Evolutionary conservation across 495 filamentous ascomycete species (phyloP).

Genomic region (Pyrenula massariospora): DNA sequence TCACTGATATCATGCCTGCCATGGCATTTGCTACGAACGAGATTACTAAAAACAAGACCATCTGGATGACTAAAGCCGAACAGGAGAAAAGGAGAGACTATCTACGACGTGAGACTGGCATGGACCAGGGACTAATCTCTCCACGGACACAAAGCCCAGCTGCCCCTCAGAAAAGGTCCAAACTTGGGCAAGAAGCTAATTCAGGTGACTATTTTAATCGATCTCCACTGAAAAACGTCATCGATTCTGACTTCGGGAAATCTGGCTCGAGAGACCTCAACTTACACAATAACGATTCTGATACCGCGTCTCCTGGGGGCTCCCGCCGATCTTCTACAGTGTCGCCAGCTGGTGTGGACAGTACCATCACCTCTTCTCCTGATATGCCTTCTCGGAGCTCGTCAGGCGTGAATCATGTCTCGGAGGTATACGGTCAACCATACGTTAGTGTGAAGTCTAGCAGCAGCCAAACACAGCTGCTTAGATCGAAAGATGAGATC

Average conservation of each 20-base stretch:
- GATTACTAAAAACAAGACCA: slow-evolving; percentile 57
- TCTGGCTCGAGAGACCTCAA: background rate
- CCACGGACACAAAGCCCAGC: slow-evolving; percentile 27
- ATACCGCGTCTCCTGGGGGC: background rate
- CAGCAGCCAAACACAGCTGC: background rate
- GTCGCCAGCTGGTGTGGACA: slow-evolving; percentile 9
- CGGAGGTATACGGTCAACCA: background rate
- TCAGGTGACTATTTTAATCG: background rate
- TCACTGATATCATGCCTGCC: slow-evolving; percentile 70
- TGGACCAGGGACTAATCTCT: slow-evolving; percentile 17
- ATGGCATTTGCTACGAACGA: slow-evolving; percentile 76
- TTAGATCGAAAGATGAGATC: background rate
- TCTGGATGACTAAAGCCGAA: slow-evolving; percentile 61
- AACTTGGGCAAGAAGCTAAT: background rate
- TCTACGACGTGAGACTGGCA: background rate
- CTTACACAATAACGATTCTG: background rate
- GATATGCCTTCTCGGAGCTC: slow-evolving; percentile 23
- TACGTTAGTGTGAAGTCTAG: background rate
- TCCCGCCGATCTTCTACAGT: slow-evolving; percentile 12
- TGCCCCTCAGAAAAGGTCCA: background rate
- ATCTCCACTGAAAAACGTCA: background rate
- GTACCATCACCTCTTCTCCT: slow-evolving; percentile 17
- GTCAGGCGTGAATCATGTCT: slow-evolving; percentile 13
- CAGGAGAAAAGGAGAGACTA: slow-evolving; percentile 22
- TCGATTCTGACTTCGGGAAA: background rate